A percentile compares a stretch with the other conserved stretches of the same genome.
These are phyloP conservation scores for Syncephalastrum racemosum DNA, from an alignment of 371 early-diverging fungal species.

Conservation along the genomic window DNA sequence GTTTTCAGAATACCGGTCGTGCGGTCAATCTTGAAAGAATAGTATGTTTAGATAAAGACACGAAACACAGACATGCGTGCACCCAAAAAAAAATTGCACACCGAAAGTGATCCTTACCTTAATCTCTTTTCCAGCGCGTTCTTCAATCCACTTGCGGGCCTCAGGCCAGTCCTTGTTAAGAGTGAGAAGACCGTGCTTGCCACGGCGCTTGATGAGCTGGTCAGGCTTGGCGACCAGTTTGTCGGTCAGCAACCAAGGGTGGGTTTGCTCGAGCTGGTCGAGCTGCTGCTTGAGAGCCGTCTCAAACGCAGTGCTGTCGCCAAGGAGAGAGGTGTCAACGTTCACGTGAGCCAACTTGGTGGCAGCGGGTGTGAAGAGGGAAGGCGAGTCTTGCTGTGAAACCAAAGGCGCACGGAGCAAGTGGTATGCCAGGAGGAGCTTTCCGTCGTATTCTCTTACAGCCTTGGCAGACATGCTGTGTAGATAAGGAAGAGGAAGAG, in stretches of 20 bases:
- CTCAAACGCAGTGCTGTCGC: slow-evolving; percentile 44
- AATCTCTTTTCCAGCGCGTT: slow-evolving; percentile 83
- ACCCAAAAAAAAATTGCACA: background rate
- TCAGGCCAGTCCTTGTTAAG: slow-evolving; percentile 88
- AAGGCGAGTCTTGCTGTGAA: slow-evolving; percentile 41
- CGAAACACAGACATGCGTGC: background rate
- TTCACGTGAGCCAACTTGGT: slow-evolving; percentile 80
- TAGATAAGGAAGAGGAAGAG: slow-evolving; percentile 4
- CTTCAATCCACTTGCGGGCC: slow-evolving; percentile 87
- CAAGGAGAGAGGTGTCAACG: slow-evolving; percentile 64
- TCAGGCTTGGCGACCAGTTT: slow-evolving; percentile 96
- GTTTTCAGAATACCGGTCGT: slow-evolving; percentile 88
- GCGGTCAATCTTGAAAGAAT: slow-evolving; percentile 67
- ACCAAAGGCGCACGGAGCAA: slow-evolving; percentile 72
- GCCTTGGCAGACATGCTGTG: slow-evolving; percentile 91
- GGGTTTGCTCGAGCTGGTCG: slow-evolving; percentile 65
- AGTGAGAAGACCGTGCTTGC: slow-evolving; percentile 91
- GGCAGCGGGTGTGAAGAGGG: slow-evolving; percentile 68
- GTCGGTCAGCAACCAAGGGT: slow-evolving; percentile 84
- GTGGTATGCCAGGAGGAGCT: slow-evolving; percentile 89
- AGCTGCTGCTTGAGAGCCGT: slow-evolving; percentile 66
- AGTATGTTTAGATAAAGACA: slow-evolving; percentile 2
- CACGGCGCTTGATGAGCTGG: slow-evolving; percentile 96
- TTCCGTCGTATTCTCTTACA: slow-evolving; percentile 96
- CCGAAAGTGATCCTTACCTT: slow-evolving; percentile 52